These are phyloP conservation scores for Leishmania mexicana DNA, from an alignment of 208 protist species.

Conservation along the genomic window DNA sequence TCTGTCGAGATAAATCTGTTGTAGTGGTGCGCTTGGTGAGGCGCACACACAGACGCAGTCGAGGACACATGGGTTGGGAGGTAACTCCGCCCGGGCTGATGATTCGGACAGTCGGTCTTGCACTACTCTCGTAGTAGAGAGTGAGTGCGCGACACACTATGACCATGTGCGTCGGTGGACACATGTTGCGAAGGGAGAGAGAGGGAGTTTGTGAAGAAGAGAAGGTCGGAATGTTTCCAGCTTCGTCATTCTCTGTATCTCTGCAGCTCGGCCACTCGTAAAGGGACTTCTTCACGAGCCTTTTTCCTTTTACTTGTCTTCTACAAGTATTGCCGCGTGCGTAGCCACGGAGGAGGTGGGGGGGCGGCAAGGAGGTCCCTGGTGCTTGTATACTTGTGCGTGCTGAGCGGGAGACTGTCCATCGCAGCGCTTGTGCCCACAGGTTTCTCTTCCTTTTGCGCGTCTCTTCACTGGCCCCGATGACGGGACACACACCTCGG, in stretches of 20 bases:
- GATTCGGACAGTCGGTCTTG: neutral
- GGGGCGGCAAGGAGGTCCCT: neutral
- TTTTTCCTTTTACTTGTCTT: neutral
- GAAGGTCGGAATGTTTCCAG: neutral
- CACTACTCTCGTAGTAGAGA: neutral
- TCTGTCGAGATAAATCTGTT: constrained; percentile 82
- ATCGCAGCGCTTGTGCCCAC: neutral
- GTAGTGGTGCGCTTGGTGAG: constrained; percentile 1
- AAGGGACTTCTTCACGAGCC: neutral
- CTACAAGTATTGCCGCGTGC: neutral
- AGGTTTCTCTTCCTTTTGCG: neutral
- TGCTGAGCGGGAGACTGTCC: neutral
- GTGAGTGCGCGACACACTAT: neutral
- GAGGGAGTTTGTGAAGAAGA: neutral
- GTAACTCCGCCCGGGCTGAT: neutral
- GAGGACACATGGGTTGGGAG: neutral
- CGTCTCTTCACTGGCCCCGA: too few species aligned
- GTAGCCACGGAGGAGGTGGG: neutral
- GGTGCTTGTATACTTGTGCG: neutral
- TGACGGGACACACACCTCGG: neutral
- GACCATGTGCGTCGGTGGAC: neutral
- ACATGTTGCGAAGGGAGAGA: neutral
- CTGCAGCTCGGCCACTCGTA: neutral
- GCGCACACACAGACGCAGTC: neutral
- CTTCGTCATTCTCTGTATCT: neutral